These are phyloP conservation scores for Debaryomyces robertsiae DNA, from an alignment of 1,139 yeast species.

Conservation along the genomic window DNA sequence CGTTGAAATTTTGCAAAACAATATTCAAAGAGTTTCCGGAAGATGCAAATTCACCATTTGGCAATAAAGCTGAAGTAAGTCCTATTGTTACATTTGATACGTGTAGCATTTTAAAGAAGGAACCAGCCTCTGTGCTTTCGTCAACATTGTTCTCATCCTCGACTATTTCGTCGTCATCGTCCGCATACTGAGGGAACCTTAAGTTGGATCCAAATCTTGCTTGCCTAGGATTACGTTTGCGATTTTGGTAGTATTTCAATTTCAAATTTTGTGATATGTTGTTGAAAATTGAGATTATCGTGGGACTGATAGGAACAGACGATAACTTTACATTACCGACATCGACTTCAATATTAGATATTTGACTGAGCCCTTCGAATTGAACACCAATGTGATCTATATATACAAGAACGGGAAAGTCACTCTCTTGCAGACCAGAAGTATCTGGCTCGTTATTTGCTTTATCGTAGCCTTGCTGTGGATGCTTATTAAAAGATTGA, in stretches of 20 bases:
- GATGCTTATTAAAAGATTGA: slow-evolving; percentile 31
- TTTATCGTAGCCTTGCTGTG: slow-evolving; percentile 8
- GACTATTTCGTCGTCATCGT: slow-evolving; percentile 19
- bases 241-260: slow-evolving; percentile 33
- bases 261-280: slow-evolving; percentile 37
- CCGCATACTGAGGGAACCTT: slow-evolving; percentile 36
- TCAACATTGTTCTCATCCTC: slow-evolving; percentile 5
- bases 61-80: slow-evolving; percentile 46
- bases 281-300: slow-evolving; percentile 32
- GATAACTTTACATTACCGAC: slow-evolving; percentile 51
- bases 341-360: slow-evolving; percentile 50
- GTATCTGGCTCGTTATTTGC: slow-evolving; percentile 15
- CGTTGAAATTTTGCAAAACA: slow-evolving; percentile 29
- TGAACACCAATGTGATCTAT: slow-evolving; percentile 41
- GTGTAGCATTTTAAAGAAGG: slow-evolving; percentile 35
- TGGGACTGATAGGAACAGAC: slow-evolving; percentile 38
- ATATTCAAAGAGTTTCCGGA: slow-evolving; percentile 30
- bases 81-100: slow-evolving; percentile 40
- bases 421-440: slow-evolving; percentile 12
- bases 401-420: slow-evolving; percentile 26
- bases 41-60: slow-evolving; percentile 42
- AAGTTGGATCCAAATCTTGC: slow-evolving; percentile 13
- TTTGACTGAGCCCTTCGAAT: slow-evolving; percentile 53
- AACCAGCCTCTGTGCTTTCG: slow-evolving; percentile 11
- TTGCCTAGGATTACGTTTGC: slow-evolving; percentile 21